Conservation (phyloP, 306 rosid genomes). For the Vigna angularis region DNA sequence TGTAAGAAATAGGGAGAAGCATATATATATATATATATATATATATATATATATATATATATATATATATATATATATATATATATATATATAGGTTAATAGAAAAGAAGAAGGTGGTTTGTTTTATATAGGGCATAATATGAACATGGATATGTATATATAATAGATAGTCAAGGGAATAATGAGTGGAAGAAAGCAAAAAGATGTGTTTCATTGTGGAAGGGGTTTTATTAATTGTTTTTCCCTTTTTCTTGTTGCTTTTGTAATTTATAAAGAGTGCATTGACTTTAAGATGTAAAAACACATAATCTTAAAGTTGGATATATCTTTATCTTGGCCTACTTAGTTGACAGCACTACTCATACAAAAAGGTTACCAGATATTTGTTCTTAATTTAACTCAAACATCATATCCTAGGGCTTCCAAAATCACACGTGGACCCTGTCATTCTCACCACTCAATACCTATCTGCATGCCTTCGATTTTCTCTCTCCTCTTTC, state of each 20-base stretch:
- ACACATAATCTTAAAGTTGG: slow-evolving; percentile 49
- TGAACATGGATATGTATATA: slow-evolving; percentile 37
- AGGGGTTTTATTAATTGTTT: slow-evolving; percentile 30
- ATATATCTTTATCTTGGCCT: slow-evolving; percentile 59
- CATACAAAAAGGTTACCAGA: slow-evolving; percentile 55
- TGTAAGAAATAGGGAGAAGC: too few species aligned
- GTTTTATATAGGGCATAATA: slow-evolving; percentile 16
- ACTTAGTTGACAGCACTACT: slow-evolving; percentile 66
- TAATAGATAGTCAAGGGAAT: slow-evolving; percentile 44
- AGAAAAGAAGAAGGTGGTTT: background rate
- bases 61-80: too few species aligned
- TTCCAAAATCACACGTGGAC: slow-evolving; percentile 77
- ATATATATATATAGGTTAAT: background rate
- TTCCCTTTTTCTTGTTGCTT: slow-evolving; percentile 46
- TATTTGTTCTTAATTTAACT: slow-evolving; percentile 50
- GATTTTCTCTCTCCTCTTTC: slow-evolving; percentile 27
- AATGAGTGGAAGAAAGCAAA: slow-evolving; percentile 49
- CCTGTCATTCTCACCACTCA: slow-evolving; percentile 65
- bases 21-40: too few species aligned
- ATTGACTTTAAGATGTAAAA: slow-evolving; percentile 66
- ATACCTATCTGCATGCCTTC: slow-evolving; percentile 61
- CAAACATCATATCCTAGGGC: slow-evolving; percentile 68
- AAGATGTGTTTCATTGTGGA: slow-evolving; percentile 52
- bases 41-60: too few species aligned
- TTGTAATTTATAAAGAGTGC: slow-evolving; percentile 53